Percentiles rank a stretch among this genome's conserved stretches.
Conservation (phyloP, 192 early-diverging fungal genomes). For the Chytriomyces sp. region DNA sequence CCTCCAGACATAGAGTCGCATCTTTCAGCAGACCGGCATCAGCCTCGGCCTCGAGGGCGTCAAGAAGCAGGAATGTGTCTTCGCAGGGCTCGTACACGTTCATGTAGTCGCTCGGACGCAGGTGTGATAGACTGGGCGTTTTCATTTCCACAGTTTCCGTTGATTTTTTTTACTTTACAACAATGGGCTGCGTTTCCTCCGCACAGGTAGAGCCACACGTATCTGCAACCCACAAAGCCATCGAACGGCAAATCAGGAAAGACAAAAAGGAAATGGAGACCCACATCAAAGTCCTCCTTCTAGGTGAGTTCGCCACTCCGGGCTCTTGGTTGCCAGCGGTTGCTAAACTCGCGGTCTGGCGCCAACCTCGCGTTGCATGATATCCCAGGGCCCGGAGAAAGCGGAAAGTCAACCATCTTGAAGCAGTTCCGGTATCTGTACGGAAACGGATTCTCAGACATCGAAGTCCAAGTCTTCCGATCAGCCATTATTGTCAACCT, state of each 20-base stretch:
- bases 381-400: constrained; percentile 41
- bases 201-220: neutral
- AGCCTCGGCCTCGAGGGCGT: constrained; percentile 84
- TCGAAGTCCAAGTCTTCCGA: constrained; percentile 37
- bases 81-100: constrained; percentile 92
- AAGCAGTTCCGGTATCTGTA: constrained; percentile 49
- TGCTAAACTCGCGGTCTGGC: neutral
- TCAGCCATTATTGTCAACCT: constrained; percentile 41
- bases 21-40: constrained; percentile 51
- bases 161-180: too few relatives aligned
- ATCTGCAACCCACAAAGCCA: neutral
- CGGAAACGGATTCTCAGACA: constrained; percentile 36
- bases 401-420: constrained; percentile 48
- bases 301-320: too few relatives aligned
- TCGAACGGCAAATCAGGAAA: neutral
- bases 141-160: constrained; percentile 44
- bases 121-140: constrained; percentile 79
- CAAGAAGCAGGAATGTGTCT: constrained; percentile 92
- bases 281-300: neutral
- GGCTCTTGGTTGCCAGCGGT: neutral
- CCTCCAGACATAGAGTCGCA: constrained; percentile 80
- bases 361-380: neutral
- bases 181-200: too few relatives aligned
- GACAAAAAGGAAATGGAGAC: neutral
- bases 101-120: constrained; percentile 58